Conservation (phyloP, 75 land plant species). For the Picea sitchensis region DNA sequence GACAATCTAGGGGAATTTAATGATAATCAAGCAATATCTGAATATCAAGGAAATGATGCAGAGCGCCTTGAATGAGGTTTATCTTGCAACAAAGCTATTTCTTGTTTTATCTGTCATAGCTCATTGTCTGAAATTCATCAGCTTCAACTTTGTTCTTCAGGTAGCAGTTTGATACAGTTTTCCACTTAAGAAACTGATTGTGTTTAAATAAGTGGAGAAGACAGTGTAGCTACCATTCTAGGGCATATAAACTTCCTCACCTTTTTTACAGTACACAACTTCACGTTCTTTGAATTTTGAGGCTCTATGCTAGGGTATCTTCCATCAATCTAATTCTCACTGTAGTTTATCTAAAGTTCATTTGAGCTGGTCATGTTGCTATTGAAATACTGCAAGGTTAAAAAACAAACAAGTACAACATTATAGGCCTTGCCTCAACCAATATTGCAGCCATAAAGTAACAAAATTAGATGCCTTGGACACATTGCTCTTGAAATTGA, state of each 20-base stretch:
- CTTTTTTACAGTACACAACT: neutral
- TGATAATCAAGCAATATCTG: slow-evolving; percentile 4
- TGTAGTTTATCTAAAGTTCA: neutral
- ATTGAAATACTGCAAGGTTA: no score
- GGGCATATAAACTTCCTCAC: neutral
- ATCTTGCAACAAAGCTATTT: neutral
- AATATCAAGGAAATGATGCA: slow-evolving; percentile 8
- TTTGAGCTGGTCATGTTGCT: neutral
- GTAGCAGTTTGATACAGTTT: neutral
- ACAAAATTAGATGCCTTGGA: no score
- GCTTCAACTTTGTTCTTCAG: neutral
- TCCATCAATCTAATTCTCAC: neutral
- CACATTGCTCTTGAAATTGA: no score
- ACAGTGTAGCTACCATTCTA: neutral
- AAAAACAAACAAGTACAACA: no score
- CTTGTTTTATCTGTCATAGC: neutral
- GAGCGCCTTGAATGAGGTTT: slow-evolving; percentile 4
- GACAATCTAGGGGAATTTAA: neutral
- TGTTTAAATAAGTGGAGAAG: neutral
- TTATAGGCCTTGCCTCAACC: no score
- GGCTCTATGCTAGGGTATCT: neutral
- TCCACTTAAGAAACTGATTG: neutral
- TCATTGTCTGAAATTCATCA: neutral
- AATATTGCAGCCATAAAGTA: no score
- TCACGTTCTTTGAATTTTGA: neutral